Conservation (phyloP, 1,139 yeast species). For the Yamadazyma taylorii region DNA sequence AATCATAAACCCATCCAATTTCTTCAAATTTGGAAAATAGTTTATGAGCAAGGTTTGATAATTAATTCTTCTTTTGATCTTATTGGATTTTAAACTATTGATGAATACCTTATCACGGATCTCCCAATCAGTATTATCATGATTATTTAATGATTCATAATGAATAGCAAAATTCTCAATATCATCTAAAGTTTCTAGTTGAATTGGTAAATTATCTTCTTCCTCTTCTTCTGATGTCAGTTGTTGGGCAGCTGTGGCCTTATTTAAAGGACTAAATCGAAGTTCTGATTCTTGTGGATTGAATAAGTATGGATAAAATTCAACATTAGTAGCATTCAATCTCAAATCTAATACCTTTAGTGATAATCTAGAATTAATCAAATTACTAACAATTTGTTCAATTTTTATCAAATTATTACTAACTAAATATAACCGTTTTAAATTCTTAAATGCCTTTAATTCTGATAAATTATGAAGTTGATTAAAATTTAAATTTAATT, state of each 20-base stretch:
- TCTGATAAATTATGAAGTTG: constrained; percentile 31
- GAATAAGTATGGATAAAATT: constrained; percentile 54
- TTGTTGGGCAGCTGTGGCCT: no score
- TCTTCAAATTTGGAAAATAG: constrained; percentile 34
- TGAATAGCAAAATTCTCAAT: constrained; percentile 45
- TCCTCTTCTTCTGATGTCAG: no score
- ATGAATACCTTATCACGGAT: constrained; percentile 34
- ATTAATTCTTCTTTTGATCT: constrained; percentile 31
- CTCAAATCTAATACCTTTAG: constrained; percentile 48
- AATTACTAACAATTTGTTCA: constrained; percentile 33
- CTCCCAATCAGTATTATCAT: constrained; percentile 34
- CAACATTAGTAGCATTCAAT: constrained; percentile 49
- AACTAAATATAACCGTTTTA: constrained; percentile 43
- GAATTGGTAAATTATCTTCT: constrained; percentile 30
- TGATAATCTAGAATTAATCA: constrained; percentile 29
- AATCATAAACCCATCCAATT: constrained; percentile 38
- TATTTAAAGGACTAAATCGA: constrained; percentile 7
- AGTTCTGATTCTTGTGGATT: constrained; percentile 37
- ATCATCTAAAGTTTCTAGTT: constrained; percentile 45
- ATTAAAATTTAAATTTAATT: constrained; percentile 53
- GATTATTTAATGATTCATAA: constrained; percentile 36
- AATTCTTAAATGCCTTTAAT: constrained; percentile 28
- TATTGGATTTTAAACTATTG: constrained; percentile 22
- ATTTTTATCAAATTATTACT: constrained; percentile 44
- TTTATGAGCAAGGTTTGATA: constrained; percentile 41